These are phyloP conservation scores for Apophysomyces sp. DNA, from an alignment of 371 early-diverging fungal species.

Conservation along the genomic window DNA sequence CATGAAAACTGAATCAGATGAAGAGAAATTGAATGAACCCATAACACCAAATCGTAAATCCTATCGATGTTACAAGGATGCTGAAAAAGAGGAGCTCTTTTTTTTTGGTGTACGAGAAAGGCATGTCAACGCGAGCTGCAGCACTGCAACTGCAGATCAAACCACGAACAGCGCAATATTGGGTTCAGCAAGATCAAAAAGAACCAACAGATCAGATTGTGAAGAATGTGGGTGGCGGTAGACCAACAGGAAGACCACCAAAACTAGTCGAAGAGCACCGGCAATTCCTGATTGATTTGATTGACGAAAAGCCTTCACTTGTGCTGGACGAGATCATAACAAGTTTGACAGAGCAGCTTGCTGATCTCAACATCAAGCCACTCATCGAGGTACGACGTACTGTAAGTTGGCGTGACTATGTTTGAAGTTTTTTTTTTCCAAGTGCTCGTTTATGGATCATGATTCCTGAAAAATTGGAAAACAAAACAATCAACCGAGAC, in stretches of 20 bases:
- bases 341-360: conserved; percentile 17
- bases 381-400: too few species aligned
- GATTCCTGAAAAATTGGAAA: too few species aligned
- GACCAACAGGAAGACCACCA: conserved; percentile 14
- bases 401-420: too few species aligned
- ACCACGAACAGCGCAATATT: conserved; percentile 9
- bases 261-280: conserved; percentile 12
- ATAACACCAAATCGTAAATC: conserved; percentile 6
- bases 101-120: conserved; percentile 6
- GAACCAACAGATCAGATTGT: conserved; percentile 18
- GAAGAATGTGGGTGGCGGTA: conserved; percentile 14
- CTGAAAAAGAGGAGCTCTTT: conserved; percentile 3
- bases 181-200: conserved; percentile 15
- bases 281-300: conserved; percentile 10
- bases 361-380: conserved; percentile 14
- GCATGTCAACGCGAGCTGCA: conserved; percentile 6
- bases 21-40: background rate
- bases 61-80: conserved; percentile 6
- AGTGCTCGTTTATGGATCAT: too few species aligned
- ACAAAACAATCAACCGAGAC: too few species aligned
- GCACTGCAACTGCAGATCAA: conserved; percentile 9
- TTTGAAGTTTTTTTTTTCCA: too few species aligned
- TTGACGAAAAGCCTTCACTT: conserved; percentile 17
- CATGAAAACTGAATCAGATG: background rate
- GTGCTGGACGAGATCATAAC: conserved; percentile 21